Percentiles rank a stretch among this genome's conserved stretches.
These are phyloP conservation scores for Grosmannia clavigera DNA, from an alignment of 2,329 filamentous ascomycete genomes.

Conservation along the genomic window DNA sequence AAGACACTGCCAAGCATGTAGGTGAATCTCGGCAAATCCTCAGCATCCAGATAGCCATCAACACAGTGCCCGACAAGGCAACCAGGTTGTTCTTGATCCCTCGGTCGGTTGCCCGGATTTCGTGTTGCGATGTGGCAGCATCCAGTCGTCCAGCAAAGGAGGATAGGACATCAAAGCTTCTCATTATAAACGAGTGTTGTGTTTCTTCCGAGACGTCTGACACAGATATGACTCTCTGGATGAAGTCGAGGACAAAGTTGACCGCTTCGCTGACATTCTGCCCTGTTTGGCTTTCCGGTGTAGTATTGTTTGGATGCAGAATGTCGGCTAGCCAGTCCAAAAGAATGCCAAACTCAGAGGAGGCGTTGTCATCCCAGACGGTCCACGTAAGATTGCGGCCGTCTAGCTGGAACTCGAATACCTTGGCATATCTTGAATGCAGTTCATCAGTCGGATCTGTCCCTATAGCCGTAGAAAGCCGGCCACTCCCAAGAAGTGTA, in stretches of 20 bases:
- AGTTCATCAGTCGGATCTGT: conserved; percentile 16
- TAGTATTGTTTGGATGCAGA: not conserved
- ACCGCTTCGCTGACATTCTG: conserved; percentile 19
- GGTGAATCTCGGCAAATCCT: conserved; percentile 28
- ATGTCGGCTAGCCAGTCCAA: conserved; percentile 37
- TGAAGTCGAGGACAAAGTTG: conserved; percentile 35
- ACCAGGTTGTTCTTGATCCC: conserved; percentile 13
- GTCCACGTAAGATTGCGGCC: conserved; percentile 41
- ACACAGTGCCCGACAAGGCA: conserved; percentile 23
- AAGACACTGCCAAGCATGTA: conserved; percentile 21
- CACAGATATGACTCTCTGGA: conserved; percentile 30
- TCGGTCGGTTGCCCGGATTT: not conserved
- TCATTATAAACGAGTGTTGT: conserved; percentile 28
- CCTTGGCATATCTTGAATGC: conserved; percentile 15
- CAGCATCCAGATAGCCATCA: conserved; percentile 26
- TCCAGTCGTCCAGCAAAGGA: conserved; percentile 26
- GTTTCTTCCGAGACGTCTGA: conserved; percentile 19
- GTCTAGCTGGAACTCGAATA: conserved; percentile 26
- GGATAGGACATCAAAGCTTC: conserved; percentile 29
- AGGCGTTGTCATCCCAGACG: conserved; percentile 42
- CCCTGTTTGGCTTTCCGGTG: not conserved
- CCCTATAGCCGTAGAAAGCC: conserved; percentile 27
- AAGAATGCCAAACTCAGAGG: conserved; percentile 50
- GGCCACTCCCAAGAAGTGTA: conserved; percentile 45
- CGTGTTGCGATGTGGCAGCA: not conserved